These are phyloP conservation scores for California macrophylla DNA, from an alignment of 441 rosid species.

Conservation along the genomic window DNA sequence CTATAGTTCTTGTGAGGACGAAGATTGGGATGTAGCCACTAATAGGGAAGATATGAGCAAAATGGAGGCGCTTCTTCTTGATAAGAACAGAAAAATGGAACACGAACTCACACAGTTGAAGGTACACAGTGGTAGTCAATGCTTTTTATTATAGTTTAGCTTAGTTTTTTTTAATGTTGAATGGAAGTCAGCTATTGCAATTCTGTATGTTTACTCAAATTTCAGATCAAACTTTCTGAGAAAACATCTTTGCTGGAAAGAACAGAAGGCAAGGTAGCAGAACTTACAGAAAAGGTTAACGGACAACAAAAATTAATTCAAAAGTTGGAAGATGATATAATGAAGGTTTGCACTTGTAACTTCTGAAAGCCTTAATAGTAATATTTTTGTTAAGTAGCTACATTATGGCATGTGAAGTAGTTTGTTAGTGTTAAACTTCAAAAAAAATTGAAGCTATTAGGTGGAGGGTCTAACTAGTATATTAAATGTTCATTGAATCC, in stretches of 20 bases:
- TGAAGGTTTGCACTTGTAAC: constrained; percentile 49
- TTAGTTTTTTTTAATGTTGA: constrained; percentile 3
- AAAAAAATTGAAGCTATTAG: too few species aligned
- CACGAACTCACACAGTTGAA: constrained; percentile 89
- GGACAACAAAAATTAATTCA: constrained; percentile 84
- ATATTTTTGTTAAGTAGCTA: not conserved
- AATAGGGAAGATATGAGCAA: constrained; percentile 92
- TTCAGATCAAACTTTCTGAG: constrained; percentile 84
- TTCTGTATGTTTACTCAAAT: constrained; percentile 16
- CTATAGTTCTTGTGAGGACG: constrained; percentile 95
- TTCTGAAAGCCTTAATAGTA: constrained; percentile 14
- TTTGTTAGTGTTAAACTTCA: too few species aligned
- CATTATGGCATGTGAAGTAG: constrained; percentile 2
- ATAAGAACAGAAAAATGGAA: constrained; percentile 94
- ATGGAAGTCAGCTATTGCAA: not conserved
- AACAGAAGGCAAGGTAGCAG: constrained; percentile 63
- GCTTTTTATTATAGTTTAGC: not conserved
- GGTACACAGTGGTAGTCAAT: constrained; percentile 29
- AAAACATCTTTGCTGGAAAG: constrained; percentile 60
- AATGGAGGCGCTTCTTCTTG: constrained; percentile 98
- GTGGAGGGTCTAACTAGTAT: too few species aligned
- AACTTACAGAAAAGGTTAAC: constrained; percentile 56
- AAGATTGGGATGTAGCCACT: constrained; percentile 97
- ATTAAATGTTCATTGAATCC: too few species aligned
- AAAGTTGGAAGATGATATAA: constrained; percentile 92